These are phyloP conservation scores for Nicotiana rustica DNA, from an alignment of 305 asterid genomes.

Conservation along the genomic window DNA sequence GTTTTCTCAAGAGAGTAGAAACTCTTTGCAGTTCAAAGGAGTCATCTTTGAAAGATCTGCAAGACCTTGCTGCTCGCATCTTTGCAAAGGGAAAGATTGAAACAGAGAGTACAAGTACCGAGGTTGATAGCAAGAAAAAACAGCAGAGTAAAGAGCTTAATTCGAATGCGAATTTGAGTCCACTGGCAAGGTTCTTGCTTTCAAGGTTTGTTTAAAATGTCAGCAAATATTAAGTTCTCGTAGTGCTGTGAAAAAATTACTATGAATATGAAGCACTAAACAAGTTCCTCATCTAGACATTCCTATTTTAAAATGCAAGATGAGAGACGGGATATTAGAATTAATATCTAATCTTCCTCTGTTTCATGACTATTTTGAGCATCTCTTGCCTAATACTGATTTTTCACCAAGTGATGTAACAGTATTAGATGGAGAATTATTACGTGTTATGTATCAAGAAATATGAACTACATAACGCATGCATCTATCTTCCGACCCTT, in stretches of 20 bases:
- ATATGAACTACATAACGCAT: not conserved
- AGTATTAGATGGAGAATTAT: not conserved
- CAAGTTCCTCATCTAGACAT: not conserved
- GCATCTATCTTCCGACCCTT: not conserved
- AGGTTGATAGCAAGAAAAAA: slow-evolving; percentile 75
- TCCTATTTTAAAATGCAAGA: not conserved
- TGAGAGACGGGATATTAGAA: not conserved
- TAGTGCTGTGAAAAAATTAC: not conserved
- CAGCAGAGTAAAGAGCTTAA: slow-evolving; percentile 71
- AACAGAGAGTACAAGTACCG: slow-evolving; percentile 56
- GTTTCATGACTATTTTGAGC: slow-evolving; percentile 14
- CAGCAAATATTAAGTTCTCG: slow-evolving; percentile 2
- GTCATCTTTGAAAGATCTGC: slow-evolving; percentile 79
- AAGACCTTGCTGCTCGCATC: slow-evolving; percentile 74
- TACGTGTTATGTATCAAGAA: not conserved
- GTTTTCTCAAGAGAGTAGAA: slow-evolving; percentile 41
- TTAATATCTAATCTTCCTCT: slow-evolving; percentile 2
- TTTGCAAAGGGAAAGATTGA: slow-evolving; percentile 71
- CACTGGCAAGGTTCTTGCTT: slow-evolving; percentile 95
- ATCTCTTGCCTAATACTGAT: not conserved
- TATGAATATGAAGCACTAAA: not conserved
- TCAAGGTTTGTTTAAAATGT: slow-evolving; percentile 71
- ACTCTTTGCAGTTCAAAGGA: slow-evolving; percentile 78
- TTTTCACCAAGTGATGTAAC: not conserved
- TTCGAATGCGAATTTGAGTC: slow-evolving; percentile 90